Evolutionary conservation across 371 early-diverging fungal species (phyloP), one percentile per base, ranked within the genome.

Genomic region (Mucor racemosus): DNA sequence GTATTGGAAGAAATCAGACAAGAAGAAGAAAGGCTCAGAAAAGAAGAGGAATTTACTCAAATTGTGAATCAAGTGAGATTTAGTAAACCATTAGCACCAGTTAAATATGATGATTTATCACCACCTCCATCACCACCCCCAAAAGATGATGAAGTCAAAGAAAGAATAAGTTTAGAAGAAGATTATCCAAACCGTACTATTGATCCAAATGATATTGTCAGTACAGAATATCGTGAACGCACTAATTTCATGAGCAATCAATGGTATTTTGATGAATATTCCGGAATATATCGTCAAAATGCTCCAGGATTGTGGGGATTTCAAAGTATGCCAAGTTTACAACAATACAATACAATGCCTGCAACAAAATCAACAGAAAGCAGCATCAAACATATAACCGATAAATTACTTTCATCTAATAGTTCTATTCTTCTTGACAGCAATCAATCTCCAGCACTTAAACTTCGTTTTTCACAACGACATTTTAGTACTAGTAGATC

Each of bases 241-340:
- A 63, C 13, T 1, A 41, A 48, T 35, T 56, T 13, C 13, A 38
- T 21, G 26, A 46, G 48, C n/a, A 46, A 17, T 14, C 77, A 75
- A 66, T 79, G 76, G 79, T 79, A 72, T 48, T 79, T 73, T 64
- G 79, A 79, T 50, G 79, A 79, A 42, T 79, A 57, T 38, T 71
- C 75, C 15, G 75, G 77, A 0, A 26, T 76, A 7, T 79, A 79
- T 48, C 68, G 75, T 11, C 76, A 75, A 33, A 68, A 67, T 10
- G 68, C 72, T 5, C 21, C 61, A 3, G 46, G 38, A 11, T 13
- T 64, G 4, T 34, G 64, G 26, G 50, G 26, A 4, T 19, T 26
- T 50, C 68, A 68, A 36, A 68, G 46, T 41, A 39, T 68, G 48
- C 44, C 68, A 7, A 42, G 42, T 36, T 26, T 66, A 11, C 55